phyloP scores from a whole-genome alignment of 2,329 filamentous ascomycete genomes.

The Colletotrichum brevisporum region DNA sequence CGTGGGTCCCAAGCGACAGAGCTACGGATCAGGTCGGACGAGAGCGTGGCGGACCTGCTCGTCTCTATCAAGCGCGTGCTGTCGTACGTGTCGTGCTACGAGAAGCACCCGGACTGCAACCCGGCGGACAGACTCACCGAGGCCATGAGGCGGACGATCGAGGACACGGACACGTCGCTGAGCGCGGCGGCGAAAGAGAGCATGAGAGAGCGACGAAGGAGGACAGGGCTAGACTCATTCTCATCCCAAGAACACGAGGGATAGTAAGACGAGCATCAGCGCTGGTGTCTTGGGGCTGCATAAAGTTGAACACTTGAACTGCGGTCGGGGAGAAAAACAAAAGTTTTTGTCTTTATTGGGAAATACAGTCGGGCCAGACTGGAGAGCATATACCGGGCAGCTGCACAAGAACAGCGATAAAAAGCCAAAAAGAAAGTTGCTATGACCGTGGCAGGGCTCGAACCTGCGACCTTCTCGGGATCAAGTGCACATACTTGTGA shows the following conservation, averaged over 20 bases:
- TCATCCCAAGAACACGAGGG: neutral
- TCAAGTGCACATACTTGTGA: slow-evolving; percentile 25
- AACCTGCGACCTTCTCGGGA: slow-evolving; percentile 40
- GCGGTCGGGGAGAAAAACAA: neutral
- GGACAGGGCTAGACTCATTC: slow-evolving; percentile 6
- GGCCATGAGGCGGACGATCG: slow-evolving; percentile 26
- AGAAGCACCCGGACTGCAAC: slow-evolving; percentile 34
- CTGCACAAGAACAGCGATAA: too few species aligned
- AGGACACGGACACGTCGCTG: slow-evolving; percentile 13
- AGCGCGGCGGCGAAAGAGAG: slow-evolving; percentile 4
- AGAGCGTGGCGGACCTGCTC: slow-evolving; percentile 32
- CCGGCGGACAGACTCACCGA: slow-evolving; percentile 15
- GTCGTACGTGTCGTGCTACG: slow-evolving; percentile 31
- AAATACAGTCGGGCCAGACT: too few species aligned
- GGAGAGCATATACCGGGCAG: too few species aligned
- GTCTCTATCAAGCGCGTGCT: slow-evolving; percentile 34
- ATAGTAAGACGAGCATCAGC: slow-evolving; percentile 10
- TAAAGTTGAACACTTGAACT: too few species aligned
- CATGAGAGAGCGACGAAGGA: slow-evolving; percentile 31
- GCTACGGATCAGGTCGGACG: slow-evolving; percentile 17
- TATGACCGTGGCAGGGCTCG: slow-evolving; percentile 41
- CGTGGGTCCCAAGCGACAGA: slow-evolving; percentile 25
- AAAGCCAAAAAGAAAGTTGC: neutral
- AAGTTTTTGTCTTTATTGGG: neutral
- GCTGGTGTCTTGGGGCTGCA: neutral